Percentiles rank a stretch among this genome's conserved stretches.
phyloP scores from a whole-genome alignment of 345 rosid genomes.

The Brassica carinata region DNA sequence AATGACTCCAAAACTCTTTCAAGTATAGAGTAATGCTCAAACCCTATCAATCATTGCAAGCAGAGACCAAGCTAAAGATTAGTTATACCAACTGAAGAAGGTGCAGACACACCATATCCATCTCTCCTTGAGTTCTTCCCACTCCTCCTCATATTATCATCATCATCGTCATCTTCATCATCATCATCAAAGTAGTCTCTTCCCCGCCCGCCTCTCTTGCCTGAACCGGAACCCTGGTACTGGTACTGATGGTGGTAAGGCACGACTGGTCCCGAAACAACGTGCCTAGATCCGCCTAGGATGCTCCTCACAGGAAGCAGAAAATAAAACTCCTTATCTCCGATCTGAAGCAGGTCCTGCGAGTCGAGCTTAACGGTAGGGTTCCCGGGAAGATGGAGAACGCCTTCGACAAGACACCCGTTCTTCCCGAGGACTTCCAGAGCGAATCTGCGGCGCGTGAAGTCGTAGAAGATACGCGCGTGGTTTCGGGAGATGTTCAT shows the following conservation, averaged over 20 bases:
- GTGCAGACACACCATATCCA: slow-evolving; percentile 32
- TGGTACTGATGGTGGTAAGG: slow-evolving; percentile 41
- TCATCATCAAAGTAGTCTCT: slow-evolving; percentile 50
- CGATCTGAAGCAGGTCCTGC: slow-evolving; percentile 87
- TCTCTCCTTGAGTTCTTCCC: slow-evolving; percentile 74
- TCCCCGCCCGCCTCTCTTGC: slow-evolving; percentile 58
- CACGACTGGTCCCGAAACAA: slow-evolving; percentile 36
- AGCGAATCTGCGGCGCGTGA: slow-evolving; percentile 88
- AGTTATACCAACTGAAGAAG: slow-evolving; percentile 55
- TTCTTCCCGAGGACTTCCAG: slow-evolving; percentile 93
- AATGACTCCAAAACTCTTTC: not conserved
- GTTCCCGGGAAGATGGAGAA: slow-evolving; percentile 87
- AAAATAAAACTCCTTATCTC: slow-evolving; percentile 90
- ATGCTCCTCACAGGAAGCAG: slow-evolving; percentile 80
- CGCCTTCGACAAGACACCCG: slow-evolving; percentile 93
- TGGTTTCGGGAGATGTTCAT: slow-evolving; percentile 93
- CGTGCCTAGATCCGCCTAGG: slow-evolving; percentile 69
- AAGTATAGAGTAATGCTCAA: not conserved
- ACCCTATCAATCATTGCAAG: not conserved
- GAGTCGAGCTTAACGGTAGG: slow-evolving; percentile 87
- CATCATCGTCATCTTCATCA: slow-evolving; percentile 42
- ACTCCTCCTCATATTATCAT: slow-evolving; percentile 53
- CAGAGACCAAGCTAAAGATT: slow-evolving; percentile 19
- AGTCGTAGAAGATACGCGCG: slow-evolving; percentile 91
- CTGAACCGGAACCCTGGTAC: slow-evolving; percentile 40